A percentile compares a stretch with the other conserved stretches of the same genome.
These are phyloP conservation scores for Tylopilus intermedius DNA, from an alignment of 768 basidiomycete species.

Conservation along the genomic window DNA sequence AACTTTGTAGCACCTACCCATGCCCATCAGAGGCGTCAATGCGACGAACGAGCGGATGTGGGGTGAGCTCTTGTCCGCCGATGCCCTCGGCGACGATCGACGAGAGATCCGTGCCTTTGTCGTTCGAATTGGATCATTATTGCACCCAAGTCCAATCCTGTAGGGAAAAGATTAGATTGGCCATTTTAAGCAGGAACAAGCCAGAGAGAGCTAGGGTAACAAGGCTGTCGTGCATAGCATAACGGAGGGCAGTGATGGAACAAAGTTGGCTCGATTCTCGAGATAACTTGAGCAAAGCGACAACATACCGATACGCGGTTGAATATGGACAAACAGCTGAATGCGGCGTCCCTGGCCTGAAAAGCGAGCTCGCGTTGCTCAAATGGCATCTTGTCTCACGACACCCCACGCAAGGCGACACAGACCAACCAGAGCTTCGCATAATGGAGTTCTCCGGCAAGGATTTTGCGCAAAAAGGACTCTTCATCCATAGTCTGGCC, in stretches of 20 bases:
- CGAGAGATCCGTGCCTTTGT: not conserved
- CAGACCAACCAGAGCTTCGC: constrained; percentile 95
- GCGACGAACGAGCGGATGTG: too few species aligned
- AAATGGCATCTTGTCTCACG: constrained; percentile 95
- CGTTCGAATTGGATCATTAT: constrained; percentile 85
- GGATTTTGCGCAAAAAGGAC: constrained; percentile 78
- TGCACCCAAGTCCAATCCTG: constrained; percentile 69
- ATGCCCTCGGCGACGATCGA: not conserved
- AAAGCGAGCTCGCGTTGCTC: constrained; percentile 94
- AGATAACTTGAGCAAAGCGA: constrained; percentile 1
- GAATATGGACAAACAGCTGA: constrained; percentile 80
- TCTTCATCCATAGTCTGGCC: constrained; percentile 82
- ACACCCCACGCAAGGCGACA: constrained; percentile 83
- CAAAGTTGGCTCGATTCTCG: not conserved
- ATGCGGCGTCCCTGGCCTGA: constrained; percentile 91
- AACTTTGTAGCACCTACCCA: too few species aligned
- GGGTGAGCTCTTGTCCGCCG: not conserved
- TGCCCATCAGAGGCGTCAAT: too few species aligned
- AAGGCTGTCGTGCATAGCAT: constrained; percentile 89
- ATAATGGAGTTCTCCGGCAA: constrained; percentile 85
- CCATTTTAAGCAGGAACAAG: constrained; percentile 90
- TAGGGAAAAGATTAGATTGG: constrained; percentile 74
- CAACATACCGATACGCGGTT: constrained; percentile 72
- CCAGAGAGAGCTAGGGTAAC: constrained; percentile 90
- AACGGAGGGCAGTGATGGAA: constrained; percentile 79